These are phyloP conservation scores for Lanzia echinophila DNA, from an alignment of 2,329 filamentous ascomycete genomes.

Conservation along the genomic window DNA sequence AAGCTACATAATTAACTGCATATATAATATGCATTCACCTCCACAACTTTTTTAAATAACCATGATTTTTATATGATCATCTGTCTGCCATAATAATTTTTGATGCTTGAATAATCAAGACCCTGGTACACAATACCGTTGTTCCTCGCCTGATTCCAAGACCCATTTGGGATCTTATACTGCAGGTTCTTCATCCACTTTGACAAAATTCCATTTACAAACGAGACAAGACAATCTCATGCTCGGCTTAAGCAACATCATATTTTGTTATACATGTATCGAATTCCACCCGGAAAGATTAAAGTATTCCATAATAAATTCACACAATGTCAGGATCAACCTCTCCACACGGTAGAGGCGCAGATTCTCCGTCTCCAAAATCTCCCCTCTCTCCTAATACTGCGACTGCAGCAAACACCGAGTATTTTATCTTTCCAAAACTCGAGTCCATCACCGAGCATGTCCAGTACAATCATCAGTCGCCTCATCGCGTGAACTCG, in stretches of 20 bases:
- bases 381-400: conserved; percentile 21
- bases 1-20: not conserved
- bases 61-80: not conserved
- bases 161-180: not conserved
- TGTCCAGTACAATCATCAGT: conserved; percentile 24
- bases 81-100: too few relatives aligned
- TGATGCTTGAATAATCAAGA: conserved; percentile 1
- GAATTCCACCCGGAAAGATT: not conserved
- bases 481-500: conserved; percentile 14
- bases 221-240: not conserved
- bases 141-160: conserved; percentile 9
- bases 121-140: conserved; percentile 5
- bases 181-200: conserved; percentile 8
- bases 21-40: not conserved
- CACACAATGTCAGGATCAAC: conserved; percentile 8
- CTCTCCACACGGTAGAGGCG: not conserved
- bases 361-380: conserved; percentile 13
- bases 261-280: not conserved
- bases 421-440: conserved; percentile 17
- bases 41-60: not conserved
- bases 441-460: conserved; percentile 30
- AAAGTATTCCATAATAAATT: not conserved
- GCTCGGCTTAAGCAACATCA: not conserved
- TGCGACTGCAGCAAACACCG: conserved; percentile 10
- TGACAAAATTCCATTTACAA: conserved; percentile 3